Base-by-base conservation (phyloP, 208 protist genomes). In the Novymonas esmeraldas region DNA sequence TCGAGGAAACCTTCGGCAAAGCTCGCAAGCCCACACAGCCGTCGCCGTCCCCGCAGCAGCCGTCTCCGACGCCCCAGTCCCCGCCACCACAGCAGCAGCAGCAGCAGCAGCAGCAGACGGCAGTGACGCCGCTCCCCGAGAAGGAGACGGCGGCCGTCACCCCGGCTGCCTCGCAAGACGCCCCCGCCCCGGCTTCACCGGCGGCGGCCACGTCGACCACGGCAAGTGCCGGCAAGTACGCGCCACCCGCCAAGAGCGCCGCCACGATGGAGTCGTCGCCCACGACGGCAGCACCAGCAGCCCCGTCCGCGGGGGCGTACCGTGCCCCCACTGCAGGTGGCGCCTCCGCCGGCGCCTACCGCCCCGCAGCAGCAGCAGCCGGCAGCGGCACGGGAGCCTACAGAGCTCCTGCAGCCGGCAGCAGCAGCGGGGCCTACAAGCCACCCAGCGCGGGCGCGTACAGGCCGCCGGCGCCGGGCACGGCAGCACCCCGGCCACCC, bases 1-100 rank as follows among this genome's bases (percentile, higher is more conserved):
- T 93, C 14, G 83, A 90, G 51, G 81, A 93, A 29, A 74, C 81
- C 14, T 74, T 79, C 38, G 59, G 79, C 31, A 65, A 64, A 18
- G 46, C 59, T 6, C 74, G 69, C 64, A 88, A 85, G 52, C 59
- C 69, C 46, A 0, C 42, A 9, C 29, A 57, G 20, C 50, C 57
- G 18, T 50, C 45, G n/a, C 45, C 45, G 22, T 50, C 22, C 36
- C 36, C 36, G 20, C 33, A 46, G 16, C 44, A 29, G 31, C 31
- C 31, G 36, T 2, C 24, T 26, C 26, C 18, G 22, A 20, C 52
- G 18, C 31, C 41, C 34, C 48, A 71, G n/a, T n/a, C n/a, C n/a
- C n/a, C n/a, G n/a, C 33, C n/a, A 22, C 24, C 9, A 22, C 63
- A 34, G 33, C 41, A 16, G 20, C 28, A n/a, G 10, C 50, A 4